These are phyloP conservation scores for Gnomoniopsis sp. DNA, from an alignment of 2,329 filamentous ascomycete species.

Conservation along the genomic window DNA sequence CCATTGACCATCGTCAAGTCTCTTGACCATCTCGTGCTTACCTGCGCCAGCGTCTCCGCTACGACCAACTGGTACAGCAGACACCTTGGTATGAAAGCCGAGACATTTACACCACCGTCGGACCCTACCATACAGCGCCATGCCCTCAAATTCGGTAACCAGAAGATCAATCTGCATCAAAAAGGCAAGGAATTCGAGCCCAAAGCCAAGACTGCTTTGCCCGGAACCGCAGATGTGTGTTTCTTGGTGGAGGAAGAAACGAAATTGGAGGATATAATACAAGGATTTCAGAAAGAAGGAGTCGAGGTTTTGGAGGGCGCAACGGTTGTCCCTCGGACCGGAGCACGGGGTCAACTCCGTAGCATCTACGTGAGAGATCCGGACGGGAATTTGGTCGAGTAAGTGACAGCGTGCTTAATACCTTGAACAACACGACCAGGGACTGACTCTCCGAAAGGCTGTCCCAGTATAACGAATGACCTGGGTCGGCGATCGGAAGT, in stretches of 20 bases:
- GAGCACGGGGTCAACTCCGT: conserved; percentile 49
- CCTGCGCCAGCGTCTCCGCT: conserved; percentile 45
- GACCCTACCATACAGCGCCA: conserved; percentile 38
- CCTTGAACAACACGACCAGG: neutral
- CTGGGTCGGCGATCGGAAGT: neutral
- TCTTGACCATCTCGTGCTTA: conserved; percentile 60
- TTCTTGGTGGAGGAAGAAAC: conserved; percentile 49
- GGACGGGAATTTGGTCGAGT: conserved; percentile 62
- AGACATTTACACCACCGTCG: conserved; percentile 43
- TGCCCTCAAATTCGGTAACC: conserved; percentile 52
- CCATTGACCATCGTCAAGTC: conserved; percentile 33
- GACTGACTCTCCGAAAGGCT: neutral
- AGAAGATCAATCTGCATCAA: conserved; percentile 62
- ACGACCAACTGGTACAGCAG: conserved; percentile 53
- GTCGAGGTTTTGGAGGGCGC: conserved; percentile 49
- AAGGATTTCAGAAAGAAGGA: conserved; percentile 36
- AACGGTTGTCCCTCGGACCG: conserved; percentile 50
- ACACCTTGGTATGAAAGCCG: conserved; percentile 54
- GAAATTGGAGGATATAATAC: conserved; percentile 43
- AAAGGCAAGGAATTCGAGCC: conserved; percentile 57
- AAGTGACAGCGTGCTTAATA: conserved; percentile 24
- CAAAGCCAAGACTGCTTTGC: conserved; percentile 49
- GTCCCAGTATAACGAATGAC: neutral
- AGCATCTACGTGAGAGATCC: conserved; percentile 61
- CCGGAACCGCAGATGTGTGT: conserved; percentile 58